Evolutionary conservation across 495 filamentous ascomycete species (phyloP).

Genomic region (Pseudomonodictys pantanalensis): DNA sequence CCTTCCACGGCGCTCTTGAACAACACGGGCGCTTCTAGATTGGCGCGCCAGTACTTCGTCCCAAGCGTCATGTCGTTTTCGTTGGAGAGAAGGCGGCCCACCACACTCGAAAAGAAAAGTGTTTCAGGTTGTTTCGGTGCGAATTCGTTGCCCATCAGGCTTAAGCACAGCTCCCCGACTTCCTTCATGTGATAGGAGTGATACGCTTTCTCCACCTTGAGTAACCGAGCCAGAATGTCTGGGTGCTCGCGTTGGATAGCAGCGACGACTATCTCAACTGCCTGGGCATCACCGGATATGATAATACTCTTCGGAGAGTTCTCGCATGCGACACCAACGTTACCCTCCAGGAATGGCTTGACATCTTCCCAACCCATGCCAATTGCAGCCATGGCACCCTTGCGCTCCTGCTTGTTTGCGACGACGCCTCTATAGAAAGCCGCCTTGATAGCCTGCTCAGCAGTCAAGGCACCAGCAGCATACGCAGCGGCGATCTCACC

Average conservation of each 20-base stretch:
- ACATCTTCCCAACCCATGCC: neutral
- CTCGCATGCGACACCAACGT: slow-evolving; percentile 1
- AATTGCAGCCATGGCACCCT: slow-evolving; percentile 13
- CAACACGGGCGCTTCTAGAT: slow-evolving; percentile 3
- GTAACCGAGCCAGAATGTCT: neutral
- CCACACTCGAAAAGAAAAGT: neutral
- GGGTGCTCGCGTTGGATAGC: neutral
- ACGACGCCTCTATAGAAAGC: slow-evolving; percentile 17
- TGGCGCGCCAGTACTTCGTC: slow-evolving; percentile 7
- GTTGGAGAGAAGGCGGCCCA: neutral
- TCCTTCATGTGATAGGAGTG: slow-evolving; percentile 22
- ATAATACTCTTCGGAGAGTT: slow-evolving; percentile 14
- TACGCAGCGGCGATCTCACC: slow-evolving; percentile 28
- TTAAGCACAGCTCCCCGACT: neutral
- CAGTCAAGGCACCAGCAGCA: slow-evolving; percentile 10
- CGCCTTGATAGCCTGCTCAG: neutral
- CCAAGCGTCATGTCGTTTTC: neutral
- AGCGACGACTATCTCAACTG: neutral
- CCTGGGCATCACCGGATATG: slow-evolving; percentile 13
- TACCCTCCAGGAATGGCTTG: neutral
- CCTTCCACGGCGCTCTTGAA: neutral
- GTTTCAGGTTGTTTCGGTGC: neutral
- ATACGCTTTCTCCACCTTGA: slow-evolving; percentile 25
- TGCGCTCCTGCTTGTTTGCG: neutral
- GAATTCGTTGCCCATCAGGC: neutral